Base-by-base conservation (phyloP, 495 filamentous ascomycete genomes). In the Arthonia radiata region DNA sequence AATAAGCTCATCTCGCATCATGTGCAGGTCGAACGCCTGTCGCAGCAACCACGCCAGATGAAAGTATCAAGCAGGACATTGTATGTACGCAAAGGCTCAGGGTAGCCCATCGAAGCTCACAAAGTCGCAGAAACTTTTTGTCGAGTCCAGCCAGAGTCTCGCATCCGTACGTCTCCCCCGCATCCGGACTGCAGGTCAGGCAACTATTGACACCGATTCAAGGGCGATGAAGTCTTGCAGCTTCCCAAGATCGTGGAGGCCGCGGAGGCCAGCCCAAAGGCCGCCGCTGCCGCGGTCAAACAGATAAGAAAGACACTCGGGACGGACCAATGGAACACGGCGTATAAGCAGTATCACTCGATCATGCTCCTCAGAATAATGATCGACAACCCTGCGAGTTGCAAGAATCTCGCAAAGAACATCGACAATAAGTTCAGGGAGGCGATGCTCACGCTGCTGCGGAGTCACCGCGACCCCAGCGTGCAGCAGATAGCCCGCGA, bases 351-450 rank as follows among this genome's bases (percentile, higher is more conserved):
- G 50, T 93, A 91, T 56, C 93, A 94, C 53, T 72, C 75, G 28
- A 72, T 94, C 37, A 99, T 94, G 89, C 59, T 99, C 26, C 62
- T 82, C 30, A 71, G 86, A 22, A 99, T 99, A 41, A 56, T 99
- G 18, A 56, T 61, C 30, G 82, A 94, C 44, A 93, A 99, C 46
- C 86, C 86, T 0, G 89, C 86, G 14, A n/a, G n/a, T n/a, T n/a
- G n/a, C n/a, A 59, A 55, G 31, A 77, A 67, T 10, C 94, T 99
- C 43, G 86, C 82, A 6, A 59, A 71, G 30, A 80, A 90, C 42
- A 40, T 93, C 5, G 83, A 91, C 41, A 44, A 56, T 31, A 80
- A 81, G 37, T 94, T 93, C 40, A 57, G 71, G 15, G 48, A 64
- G 15, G 62, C 67, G 1, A 47, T 79, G 26, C 86, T 89, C 49